Conservation (phyloP, 148 eudicot genomes). For the Heliamphora exappendiculata region DNA sequence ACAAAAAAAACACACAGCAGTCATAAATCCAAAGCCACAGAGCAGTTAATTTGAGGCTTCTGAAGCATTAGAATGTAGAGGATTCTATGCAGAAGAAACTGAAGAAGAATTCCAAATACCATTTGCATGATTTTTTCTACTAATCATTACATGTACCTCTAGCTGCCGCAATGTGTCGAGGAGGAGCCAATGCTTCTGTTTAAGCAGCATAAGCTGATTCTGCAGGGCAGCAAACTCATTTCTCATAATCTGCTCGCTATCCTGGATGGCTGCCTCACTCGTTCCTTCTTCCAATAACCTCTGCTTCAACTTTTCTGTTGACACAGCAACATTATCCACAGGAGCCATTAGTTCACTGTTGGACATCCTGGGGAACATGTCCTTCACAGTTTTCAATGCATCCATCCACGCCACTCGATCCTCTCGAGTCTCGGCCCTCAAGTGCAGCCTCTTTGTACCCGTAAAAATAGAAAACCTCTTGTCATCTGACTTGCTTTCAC, state of each 20-base stretch:
- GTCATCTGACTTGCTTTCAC: conserved; percentile 85
- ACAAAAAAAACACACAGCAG: background rate
- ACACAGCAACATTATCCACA: conserved; percentile 36
- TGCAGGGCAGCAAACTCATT: conserved; percentile 58
- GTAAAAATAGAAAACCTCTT: conserved; percentile 84
- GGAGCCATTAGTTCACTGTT: conserved; percentile 73
- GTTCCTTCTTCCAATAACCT: conserved; percentile 62
- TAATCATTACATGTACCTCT: conserved; percentile 59
- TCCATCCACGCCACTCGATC: conserved; percentile 76
- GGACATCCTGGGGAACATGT: conserved; percentile 80
- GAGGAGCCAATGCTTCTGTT: conserved; percentile 72
- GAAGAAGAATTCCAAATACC: conserved; percentile 31
- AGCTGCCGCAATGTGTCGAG: conserved; percentile 62
- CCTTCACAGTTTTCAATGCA: conserved; percentile 76
- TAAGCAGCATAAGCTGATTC: conserved; percentile 60
- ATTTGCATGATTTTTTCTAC: conserved; percentile 21
- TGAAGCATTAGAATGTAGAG: conserved; percentile 7
- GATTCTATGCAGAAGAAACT: conserved; percentile 23
- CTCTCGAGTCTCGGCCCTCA: conserved; percentile 66
- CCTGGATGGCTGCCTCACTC: conserved; percentile 59
- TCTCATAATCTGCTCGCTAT: conserved; percentile 69
- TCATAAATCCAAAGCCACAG: background rate
- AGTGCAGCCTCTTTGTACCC: conserved; percentile 83
- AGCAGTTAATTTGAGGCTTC: conserved; percentile 5
- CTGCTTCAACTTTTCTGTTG: conserved; percentile 64